These are phyloP conservation scores for Blastobotrys arbuscula DNA, from an alignment of 1,139 yeast genomes.

Conservation along the genomic window DNA sequence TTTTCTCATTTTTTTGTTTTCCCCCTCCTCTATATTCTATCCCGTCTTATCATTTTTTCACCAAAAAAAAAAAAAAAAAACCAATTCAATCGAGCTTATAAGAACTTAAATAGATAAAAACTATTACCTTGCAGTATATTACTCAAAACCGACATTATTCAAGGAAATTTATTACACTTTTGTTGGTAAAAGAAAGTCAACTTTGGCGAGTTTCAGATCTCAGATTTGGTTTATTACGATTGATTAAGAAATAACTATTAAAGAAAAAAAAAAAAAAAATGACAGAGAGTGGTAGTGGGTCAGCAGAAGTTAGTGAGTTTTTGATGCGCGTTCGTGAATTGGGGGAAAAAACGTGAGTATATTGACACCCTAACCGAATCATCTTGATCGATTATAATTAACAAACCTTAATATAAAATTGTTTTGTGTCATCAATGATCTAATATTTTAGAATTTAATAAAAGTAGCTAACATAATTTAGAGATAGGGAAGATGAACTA, in stretches of 20 bases:
- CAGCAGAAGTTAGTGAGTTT: conserved; percentile 35
- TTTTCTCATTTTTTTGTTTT: background rate
- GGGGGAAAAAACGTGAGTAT: conserved; percentile 32
- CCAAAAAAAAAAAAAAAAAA: too few relatives aligned
- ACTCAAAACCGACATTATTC: too few relatives aligned
- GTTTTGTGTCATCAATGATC: background rate
- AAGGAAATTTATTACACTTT: too few relatives aligned
- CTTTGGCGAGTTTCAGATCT: background rate
- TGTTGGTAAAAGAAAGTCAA: background rate
- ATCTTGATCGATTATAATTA: background rate
- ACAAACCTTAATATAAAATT: background rate
- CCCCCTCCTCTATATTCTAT: background rate
- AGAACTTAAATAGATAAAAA: too few relatives aligned
- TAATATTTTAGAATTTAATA: too few relatives aligned
- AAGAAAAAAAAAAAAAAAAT: background rate
- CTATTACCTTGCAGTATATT: too few relatives aligned
- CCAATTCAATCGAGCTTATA: background rate
- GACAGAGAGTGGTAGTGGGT: conserved; percentile 5
- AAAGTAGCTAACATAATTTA: conserved; percentile 9
- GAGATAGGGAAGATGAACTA: conserved; percentile 35
- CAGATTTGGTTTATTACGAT: too few relatives aligned
- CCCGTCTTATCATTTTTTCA: background rate
- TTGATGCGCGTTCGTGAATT: conserved; percentile 33
- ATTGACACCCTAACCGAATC: too few relatives aligned
- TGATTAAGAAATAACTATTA: background rate